Evolutionary conservation across 768 basidiomycete genomes (phyloP).

Genomic region (Suillus cothurnatus): DNA sequence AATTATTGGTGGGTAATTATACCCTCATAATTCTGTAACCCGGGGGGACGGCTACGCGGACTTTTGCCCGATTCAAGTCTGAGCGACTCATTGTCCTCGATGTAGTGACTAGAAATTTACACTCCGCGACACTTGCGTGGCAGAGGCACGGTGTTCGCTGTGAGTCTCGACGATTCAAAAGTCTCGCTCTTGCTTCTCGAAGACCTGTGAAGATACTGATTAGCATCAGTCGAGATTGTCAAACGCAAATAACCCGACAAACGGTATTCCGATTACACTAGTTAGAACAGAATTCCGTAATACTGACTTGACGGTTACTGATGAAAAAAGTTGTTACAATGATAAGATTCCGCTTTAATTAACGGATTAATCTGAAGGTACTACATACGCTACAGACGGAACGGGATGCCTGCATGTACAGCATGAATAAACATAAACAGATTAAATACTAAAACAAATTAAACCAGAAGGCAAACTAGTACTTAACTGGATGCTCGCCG

Average conservation of each 20-base stretch:
- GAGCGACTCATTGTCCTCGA: neutral
- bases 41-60: neutral
- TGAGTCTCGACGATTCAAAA: neutral
- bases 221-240: neutral
- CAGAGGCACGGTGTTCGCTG: conserved; percentile 6
- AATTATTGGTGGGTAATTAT: conserved; percentile 2
- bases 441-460: neutral
- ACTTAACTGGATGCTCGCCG: neutral
- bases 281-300: neutral
- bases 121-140: conserved; percentile 37
- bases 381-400: neutral
- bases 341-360: neutral
- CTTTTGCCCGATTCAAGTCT: neutral
- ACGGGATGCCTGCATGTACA: neutral
- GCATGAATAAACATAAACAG: neutral
- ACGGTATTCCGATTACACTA: neutral
- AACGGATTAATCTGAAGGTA: neutral
- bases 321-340: neutral
- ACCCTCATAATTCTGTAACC: neutral
- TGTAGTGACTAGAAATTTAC: conserved; percentile 16
- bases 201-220: neutral
- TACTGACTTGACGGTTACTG: neutral
- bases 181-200: neutral
- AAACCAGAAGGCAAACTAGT: conserved; percentile 3
- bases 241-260: neutral